Evolutionary conservation across 306 rosid species (phyloP).

Genomic region (Fragaria nilgerrensis): DNA sequence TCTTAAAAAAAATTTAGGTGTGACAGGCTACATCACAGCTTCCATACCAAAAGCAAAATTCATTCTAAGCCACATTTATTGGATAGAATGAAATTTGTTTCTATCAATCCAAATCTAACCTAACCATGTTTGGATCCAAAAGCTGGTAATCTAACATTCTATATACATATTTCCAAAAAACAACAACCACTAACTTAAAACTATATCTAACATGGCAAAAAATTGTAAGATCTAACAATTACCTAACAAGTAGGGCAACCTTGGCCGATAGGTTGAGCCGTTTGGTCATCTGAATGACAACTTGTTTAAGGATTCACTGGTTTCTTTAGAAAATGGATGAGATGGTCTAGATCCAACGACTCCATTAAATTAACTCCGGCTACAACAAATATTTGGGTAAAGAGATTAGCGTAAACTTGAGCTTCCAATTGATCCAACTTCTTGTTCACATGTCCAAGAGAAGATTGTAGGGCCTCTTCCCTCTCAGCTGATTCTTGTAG

Average conservation of each 20-base stretch:
- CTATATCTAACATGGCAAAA: not conserved
- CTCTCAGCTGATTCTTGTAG: not conserved
- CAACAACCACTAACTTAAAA: not conserved
- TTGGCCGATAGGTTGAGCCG: not conserved
- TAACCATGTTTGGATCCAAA: no score
- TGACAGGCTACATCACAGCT: not conserved
- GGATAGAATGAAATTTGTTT: not conserved
- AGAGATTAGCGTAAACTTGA: not conserved
- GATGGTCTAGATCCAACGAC: not conserved
- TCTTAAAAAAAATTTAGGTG: no score
- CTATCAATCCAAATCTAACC: not conserved
- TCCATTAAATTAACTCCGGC: not conserved
- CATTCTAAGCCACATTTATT: not conserved
- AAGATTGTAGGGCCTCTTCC: not conserved
- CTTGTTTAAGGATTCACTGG: no score
- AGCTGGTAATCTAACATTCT: not conserved
- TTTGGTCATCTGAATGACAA: not conserved
- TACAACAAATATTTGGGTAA: no score
- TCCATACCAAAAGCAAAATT: no score
- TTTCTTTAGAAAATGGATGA: not conserved
- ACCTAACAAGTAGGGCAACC: no score
- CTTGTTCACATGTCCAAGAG: not conserved
- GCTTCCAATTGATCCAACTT: not conserved
- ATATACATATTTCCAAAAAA: not conserved
- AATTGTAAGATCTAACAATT: not conserved